Evolutionary conservation across 352 stramenopile species (phyloP), one percentile per base, ranked within the genome.

Genomic region (Pythium brassicae): DNA sequence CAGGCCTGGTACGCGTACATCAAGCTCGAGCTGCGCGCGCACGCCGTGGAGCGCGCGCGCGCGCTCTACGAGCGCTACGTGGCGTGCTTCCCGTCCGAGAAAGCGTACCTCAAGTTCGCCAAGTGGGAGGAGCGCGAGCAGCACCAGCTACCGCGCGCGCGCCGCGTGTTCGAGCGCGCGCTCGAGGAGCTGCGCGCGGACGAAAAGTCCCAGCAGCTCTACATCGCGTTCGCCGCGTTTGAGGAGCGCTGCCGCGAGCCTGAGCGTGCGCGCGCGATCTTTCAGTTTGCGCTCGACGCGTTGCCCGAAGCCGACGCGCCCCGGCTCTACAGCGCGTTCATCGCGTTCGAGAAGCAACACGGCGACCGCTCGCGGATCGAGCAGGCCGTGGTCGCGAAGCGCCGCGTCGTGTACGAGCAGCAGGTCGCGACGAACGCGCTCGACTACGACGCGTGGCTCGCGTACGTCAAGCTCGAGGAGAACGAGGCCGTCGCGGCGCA

Each of bases 371-470:
- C 97, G n/a, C 89, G 89, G 22, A 98, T 99, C 52, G 97, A 99
- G 69, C 73, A 93, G 42, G 93, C 98, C 15, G 86, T 99, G 39
- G 83, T 99, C 44, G 89, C 80, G 27, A 98, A 98, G 68, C 84
- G 97, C 50, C 81, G 96, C 34, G 86, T 94, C 20, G 76, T 98
- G 58, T 99, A 99, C 62, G 94, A 99, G 61, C 81, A 96, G 54
- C 76, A 89, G 43, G 69, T 99, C 17, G 72, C 83, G 5, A 68
- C 75, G 1, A 92, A 98, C 65, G 87, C 95, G 9, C 79, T 94
- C 27, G 94, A 99, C 73, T 99, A 99, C 67, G 97, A 99, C 78
- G 86, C 83, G 51, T 99, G 97, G 97, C 98, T 99, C 66, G 97
- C 99, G 72, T 99, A 97, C 73, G 92, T 98, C 29, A 97, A 98